Evolutionary conservation across 257 asterid species (phyloP).

Genomic region (Anisodus acutangulus): DNA sequence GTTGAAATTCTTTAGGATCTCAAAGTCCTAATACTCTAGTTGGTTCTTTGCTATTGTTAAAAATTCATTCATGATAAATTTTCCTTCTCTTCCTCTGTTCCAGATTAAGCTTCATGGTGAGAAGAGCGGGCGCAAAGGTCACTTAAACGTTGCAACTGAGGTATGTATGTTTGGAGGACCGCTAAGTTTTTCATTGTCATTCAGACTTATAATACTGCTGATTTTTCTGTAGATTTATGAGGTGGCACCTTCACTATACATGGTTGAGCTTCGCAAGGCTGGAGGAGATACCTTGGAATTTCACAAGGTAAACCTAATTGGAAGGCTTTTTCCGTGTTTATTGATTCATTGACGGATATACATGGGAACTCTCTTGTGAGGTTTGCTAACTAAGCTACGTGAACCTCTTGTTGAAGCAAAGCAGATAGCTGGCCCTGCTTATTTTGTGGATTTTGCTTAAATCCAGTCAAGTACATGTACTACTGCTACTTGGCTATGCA

Average conservation of each 20-base stretch:
- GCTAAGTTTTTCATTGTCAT: constrained; percentile 11
- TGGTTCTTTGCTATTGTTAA: not conserved
- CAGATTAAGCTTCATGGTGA: constrained; percentile 95
- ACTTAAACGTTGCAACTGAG: constrained; percentile 86
- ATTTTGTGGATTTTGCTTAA: constrained; percentile 6
- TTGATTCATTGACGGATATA: not conserved
- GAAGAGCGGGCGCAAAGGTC: constrained; percentile 95
- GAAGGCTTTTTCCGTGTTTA: not conserved
- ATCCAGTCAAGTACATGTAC: not conserved
- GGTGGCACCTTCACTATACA: constrained; percentile 88
- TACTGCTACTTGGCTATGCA: constrained; percentile 6
- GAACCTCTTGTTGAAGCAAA: constrained; percentile 2
- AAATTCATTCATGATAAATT: not conserved
- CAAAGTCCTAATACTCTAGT: not conserved
- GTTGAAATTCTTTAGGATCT: constrained; percentile 12
- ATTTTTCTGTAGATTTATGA: constrained; percentile 64
- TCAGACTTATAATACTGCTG: not conserved
- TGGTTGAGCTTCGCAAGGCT: constrained; percentile 93
- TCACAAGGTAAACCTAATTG: constrained; percentile 62
- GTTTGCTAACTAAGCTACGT: not conserved
- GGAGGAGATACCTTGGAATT: constrained; percentile 96
- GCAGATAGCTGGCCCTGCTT: constrained; percentile 11
- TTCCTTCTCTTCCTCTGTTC: constrained; percentile 27
- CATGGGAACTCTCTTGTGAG: not conserved
- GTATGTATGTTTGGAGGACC: constrained; percentile 43